A percentile compares a stretch with the other conserved stretches of the same genome.
Evolutionary conservation across 164 flowering plant genomes (phyloP).

Genomic region (Stephania yunnanensis): DNA sequence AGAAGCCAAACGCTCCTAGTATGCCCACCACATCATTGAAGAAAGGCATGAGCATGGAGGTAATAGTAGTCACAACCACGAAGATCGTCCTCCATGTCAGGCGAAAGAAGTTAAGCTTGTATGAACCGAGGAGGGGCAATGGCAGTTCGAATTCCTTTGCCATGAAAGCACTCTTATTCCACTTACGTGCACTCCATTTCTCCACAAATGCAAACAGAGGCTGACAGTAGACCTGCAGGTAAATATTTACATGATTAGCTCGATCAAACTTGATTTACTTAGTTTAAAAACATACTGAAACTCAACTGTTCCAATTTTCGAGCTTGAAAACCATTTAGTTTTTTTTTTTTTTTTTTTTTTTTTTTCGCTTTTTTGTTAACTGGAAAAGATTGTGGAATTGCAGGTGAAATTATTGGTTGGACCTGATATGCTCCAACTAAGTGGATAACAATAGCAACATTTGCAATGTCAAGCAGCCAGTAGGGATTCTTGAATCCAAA

Average conservation of each 20-base stretch:
- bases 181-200: conserved; percentile 39
- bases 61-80: conserved; percentile 41
- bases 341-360: too few species aligned
- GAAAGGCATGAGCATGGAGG: conserved; percentile 68
- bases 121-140: conserved; percentile 31
- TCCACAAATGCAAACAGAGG: conserved; percentile 62
- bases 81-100: conserved; percentile 52
- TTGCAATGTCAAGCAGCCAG: conserved; percentile 66
- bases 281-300: too few species aligned
- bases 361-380: too few species aligned
- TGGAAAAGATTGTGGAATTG: too few species aligned
- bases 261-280: too few species aligned
- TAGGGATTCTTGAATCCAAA: conserved; percentile 56
- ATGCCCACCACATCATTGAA: conserved; percentile 67
- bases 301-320: too few species aligned
- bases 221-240: conserved; percentile 49
- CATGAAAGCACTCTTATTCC: conserved; percentile 41
- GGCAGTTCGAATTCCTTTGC: conserved; percentile 35
- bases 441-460: conserved; percentile 52
- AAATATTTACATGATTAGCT: background rate
- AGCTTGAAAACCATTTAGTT: too few species aligned
- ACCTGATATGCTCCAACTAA: conserved; percentile 69
- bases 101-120: conserved; percentile 47
- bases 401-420: background rate
- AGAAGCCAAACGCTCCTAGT: conserved; percentile 65